phyloP scores from a whole-genome alignment of 2,329 filamentous ascomycete genomes.

The Triangularia verruculosa region DNA sequence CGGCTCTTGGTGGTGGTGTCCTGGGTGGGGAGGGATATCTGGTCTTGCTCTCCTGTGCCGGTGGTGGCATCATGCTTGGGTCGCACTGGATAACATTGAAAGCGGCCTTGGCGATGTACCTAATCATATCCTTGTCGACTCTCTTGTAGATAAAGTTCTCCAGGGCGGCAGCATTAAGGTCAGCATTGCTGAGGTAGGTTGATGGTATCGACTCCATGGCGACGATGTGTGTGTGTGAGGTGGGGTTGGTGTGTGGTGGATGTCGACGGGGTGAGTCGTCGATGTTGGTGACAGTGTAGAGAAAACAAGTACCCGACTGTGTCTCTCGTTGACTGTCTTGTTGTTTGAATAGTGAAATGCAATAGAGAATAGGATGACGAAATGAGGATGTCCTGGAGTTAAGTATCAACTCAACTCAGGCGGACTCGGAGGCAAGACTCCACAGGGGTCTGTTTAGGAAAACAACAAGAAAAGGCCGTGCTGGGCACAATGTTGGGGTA shows the following conservation, averaged over 20 bases:
- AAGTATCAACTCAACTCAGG: constrained; percentile 14
- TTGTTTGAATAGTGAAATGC: constrained; percentile 7
- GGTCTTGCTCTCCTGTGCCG: constrained; percentile 28
- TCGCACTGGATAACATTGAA: constrained; percentile 79
- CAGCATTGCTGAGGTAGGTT: constrained; percentile 43
- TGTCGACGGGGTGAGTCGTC: constrained; percentile 2
- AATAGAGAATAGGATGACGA: constrained; percentile 12
- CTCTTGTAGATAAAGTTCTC: constrained; percentile 78
- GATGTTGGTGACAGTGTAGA: constrained; percentile 8
- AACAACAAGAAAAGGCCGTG: constrained; percentile 22
- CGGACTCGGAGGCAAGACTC: not conserved
- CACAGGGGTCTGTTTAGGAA: constrained; percentile 16
- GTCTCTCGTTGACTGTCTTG: constrained; percentile 15
- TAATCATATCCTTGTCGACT: constrained; percentile 73
- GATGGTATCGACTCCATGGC: constrained; percentile 46
- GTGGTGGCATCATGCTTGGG: constrained; percentile 51
- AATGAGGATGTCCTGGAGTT: constrained; percentile 15
- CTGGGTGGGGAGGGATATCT: constrained; percentile 50
- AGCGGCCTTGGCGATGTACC: constrained; percentile 71
- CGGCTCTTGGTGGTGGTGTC: constrained; percentile 45
- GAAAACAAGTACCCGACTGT: constrained; percentile 21
- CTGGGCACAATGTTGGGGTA: constrained; percentile 23
- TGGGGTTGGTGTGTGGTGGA: constrained; percentile 1
- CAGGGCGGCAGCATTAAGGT: constrained; percentile 70
- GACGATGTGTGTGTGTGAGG: constrained; percentile 26